These are phyloP conservation scores for Boletus semigastroideus DNA, from an alignment of 1,284 basidiomycete species.

Conservation along the genomic window DNA sequence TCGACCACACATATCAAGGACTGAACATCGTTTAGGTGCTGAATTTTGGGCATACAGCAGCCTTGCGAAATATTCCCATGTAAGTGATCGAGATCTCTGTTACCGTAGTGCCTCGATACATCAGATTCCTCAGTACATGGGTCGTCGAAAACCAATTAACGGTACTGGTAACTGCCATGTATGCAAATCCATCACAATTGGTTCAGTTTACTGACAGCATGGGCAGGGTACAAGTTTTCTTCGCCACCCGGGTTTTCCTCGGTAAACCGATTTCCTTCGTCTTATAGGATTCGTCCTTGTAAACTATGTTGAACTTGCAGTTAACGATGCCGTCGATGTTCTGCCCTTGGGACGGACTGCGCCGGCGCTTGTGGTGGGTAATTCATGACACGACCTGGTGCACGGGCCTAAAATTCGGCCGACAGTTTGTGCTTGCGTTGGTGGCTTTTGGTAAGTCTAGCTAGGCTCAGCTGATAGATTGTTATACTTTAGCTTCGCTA, in stretches of 20 bases:
- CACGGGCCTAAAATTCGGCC: background rate
- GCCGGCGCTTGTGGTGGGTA: background rate
- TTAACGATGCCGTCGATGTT: conserved; percentile 5
- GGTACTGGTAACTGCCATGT: conserved; percentile 9
- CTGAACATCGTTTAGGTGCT: conserved; percentile 7
- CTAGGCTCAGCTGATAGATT: background rate
- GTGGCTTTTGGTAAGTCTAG: background rate
- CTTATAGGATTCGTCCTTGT: background rate
- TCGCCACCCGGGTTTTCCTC: conserved; percentile 14
- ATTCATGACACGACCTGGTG: background rate
- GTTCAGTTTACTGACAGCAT: conserved; percentile 1
- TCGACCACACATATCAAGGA: background rate
- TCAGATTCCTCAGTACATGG: conserved; percentile 9
- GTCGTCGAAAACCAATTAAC: conserved; percentile 16
- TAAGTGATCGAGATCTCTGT: conserved; percentile 1
- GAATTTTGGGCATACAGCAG: conserved; percentile 13
- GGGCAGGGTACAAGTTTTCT: conserved; percentile 17
- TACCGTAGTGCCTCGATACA: background rate
- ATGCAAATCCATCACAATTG: background rate
- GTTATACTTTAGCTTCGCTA: background rate
- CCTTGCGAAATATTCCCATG: conserved; percentile 9
- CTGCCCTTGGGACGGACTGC: conserved; percentile 12
- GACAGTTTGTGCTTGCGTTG: background rate
- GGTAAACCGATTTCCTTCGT: background rate
- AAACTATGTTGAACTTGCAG: conserved; percentile 6